Evolutionary conservation across 352 stramenopile genomes (phyloP), one percentile per base, ranked within the genome.

Genomic region (Globisporangium recalcitrans): DNA sequence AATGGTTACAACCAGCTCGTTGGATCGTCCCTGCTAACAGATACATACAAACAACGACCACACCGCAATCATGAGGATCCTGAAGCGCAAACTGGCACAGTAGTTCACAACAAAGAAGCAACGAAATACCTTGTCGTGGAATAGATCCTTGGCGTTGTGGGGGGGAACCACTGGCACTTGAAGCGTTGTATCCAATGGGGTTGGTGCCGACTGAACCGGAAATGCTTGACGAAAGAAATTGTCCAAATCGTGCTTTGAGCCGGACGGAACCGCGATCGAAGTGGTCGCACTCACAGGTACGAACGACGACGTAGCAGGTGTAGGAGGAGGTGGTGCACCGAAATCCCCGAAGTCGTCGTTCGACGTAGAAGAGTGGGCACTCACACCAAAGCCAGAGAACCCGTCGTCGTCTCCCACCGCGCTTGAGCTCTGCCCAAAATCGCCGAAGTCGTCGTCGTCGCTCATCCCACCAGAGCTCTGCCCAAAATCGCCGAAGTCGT

Each of bases 141-240:
- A 69, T 29, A 69, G 38, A 19, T 69, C 49, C 21, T 44, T 62
- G 19, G 44, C 46, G n/a, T 29, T 58, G 16, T 44, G 26, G 0
- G 26, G 21, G 14, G 56, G 24, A 6, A 42, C 8, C 8, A 8
- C 24, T 27, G 55, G n/a, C 29, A 38, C 29, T 3, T 44, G 26
- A 27, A 40, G 47, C 13, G 54, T 48, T 13, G 47, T 46, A 13
- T 64, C 57, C 22, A 69, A 14, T 19, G 48, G 40, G 6, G 56
- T 46, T 19, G 63, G 57, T 31, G 69, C 14, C 7, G 60, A 34
- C n/a, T 70, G 32, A 21, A 54, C 60, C 14, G 69, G 11, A n/a
- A 85, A 77, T 32, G 75, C 75, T 34, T 69, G 62, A 3, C 42
- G 29, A 52, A 85, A 85, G 51, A 82, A 82, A 5, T 31, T 44